phyloP scores from a whole-genome alignment of 2,329 filamentous ascomycete species.

The Epichloe coenophiala region DNA sequence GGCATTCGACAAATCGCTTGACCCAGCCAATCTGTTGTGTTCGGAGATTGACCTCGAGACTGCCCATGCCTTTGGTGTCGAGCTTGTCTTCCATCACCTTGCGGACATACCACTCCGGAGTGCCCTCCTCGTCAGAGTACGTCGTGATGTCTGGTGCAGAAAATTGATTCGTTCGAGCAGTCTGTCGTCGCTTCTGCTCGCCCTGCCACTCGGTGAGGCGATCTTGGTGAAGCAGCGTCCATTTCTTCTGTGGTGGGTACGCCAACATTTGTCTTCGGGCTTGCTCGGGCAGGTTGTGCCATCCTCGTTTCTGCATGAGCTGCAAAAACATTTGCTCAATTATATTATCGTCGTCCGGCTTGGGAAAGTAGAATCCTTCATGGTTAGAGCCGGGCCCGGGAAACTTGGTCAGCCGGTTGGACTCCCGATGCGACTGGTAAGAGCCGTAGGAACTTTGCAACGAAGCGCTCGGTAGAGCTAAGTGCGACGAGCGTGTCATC shows the following conservation, averaged over 20 bases:
- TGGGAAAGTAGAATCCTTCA: conserved; percentile 49
- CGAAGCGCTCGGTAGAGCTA: conserved; percentile 40
- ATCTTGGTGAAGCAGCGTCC: conserved; percentile 94
- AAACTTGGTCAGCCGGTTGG: conserved; percentile 43
- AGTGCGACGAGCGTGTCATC: conserved; percentile 17
- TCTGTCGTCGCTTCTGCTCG: conserved; percentile 76
- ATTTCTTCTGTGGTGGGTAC: conserved; percentile 90
- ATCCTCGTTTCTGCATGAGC: conserved; percentile 94
- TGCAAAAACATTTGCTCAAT: conserved; percentile 86
- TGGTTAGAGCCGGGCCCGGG: conserved; percentile 22
- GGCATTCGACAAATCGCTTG: conserved; percentile 88
- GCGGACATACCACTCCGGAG: conserved; percentile 95
- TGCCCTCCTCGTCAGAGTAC: conserved; percentile 85
- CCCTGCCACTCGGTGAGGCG: conserved; percentile 86
- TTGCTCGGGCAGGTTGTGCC: conserved; percentile 93
- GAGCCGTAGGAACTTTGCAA: conserved; percentile 42
- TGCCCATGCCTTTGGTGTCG: conserved; percentile 80
- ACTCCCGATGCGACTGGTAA: conserved; percentile 36
- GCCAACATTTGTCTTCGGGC: conserved; percentile 91
- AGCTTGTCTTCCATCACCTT: conserved; percentile 94
- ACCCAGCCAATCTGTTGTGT: conserved; percentile 98
- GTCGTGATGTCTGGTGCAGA: conserved; percentile 56
- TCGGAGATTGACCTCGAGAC: conserved; percentile 82
- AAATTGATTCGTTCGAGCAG: conserved; percentile 58
- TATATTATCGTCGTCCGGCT: conserved; percentile 66